A percentile compares a stretch with the other conserved stretches of the same genome.
Evolutionary conservation across 805 yeast genomes (phyloP).

Genomic region (Candida ficus): DNA sequence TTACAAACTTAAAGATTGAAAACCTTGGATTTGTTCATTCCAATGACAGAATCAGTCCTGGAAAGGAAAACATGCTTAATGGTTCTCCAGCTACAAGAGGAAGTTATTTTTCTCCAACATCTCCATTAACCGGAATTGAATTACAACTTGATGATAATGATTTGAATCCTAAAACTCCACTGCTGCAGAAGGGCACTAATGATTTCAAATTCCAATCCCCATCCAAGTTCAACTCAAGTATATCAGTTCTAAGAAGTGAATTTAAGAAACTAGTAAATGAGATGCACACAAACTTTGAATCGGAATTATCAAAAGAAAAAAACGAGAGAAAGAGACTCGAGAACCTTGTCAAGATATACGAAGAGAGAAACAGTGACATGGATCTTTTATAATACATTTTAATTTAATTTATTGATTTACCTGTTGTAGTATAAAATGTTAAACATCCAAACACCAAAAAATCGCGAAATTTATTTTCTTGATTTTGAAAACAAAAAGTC

Average conservation of each 20-base stretch:
- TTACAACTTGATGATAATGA: constrained; percentile 10
- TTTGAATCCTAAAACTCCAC: constrained; percentile 21
- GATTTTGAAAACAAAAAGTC: not conserved
- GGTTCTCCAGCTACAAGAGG: not conserved
- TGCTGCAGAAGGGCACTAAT: constrained; percentile 12
- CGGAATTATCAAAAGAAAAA: constrained; percentile 52
- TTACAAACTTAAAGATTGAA: constrained; percentile 33
- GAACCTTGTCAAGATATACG: constrained; percentile 31
- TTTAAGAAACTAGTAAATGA: constrained; percentile 61
- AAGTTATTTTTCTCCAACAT: constrained; percentile 2
- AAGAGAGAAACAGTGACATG: constrained; percentile 15
- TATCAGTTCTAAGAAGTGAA: constrained; percentile 58
- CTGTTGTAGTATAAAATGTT: not conserved
- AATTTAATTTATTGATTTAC: not conserved
- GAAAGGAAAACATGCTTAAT: constrained; percentile 9
- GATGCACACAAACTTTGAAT: constrained; percentile 56
- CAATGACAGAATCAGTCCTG: constrained; percentile 9
- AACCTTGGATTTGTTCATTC: constrained; percentile 16
- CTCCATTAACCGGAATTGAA: constrained; percentile 23
- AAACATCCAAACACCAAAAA: not conserved
- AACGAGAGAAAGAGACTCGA: constrained; percentile 43
- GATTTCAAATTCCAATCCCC: constrained; percentile 15
- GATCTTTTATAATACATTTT: constrained; percentile 3
- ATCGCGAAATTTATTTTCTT: not conserved
- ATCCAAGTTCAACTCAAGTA: constrained; percentile 31